phyloP scores from a whole-genome alignment of 345 rosid genomes.

The Trapa incisa region DNA sequence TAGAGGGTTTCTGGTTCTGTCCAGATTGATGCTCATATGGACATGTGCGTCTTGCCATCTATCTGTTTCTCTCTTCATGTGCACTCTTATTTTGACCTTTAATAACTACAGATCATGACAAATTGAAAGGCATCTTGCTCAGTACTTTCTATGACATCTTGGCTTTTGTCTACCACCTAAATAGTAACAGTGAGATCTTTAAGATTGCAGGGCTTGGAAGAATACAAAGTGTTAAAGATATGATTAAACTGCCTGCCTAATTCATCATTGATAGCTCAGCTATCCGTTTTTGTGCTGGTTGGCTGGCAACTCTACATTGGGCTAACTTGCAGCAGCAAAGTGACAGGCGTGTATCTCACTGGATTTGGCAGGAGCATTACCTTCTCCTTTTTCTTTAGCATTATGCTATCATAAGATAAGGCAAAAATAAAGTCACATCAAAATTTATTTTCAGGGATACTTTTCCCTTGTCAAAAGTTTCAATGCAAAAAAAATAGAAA shows the following conservation, averaged over 20 bases:
- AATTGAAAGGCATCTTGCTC: not conserved
- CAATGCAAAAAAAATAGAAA: too few species aligned
- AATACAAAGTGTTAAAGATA: not conserved
- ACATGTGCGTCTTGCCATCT: slow-evolving; percentile 45
- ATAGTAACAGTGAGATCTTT: not conserved
- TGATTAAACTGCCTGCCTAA: too few species aligned
- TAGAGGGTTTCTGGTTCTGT: slow-evolving; percentile 4
- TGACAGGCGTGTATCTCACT: not conserved
- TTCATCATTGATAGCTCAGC: too few species aligned
- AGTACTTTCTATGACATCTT: not conserved
- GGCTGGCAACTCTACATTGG: not conserved
- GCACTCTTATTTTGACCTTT: not conserved
- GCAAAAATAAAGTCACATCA: not conserved
- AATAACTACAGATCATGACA: not conserved
- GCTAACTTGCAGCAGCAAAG: not conserved
- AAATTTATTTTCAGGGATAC: not conserved
- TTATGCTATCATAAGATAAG: not conserved
- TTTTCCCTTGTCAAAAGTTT: not conserved
- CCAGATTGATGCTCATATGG: slow-evolving; percentile 89
- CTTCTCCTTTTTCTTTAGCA: not conserved
- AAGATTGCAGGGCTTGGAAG: not conserved
- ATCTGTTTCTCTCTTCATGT: not conserved
- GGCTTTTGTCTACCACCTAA: not conserved
- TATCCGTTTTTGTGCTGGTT: too few species aligned
- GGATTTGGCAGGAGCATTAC: not conserved